phyloP scores from a whole-genome alignment of 768 basidiomycete genomes.

The Gymnopilus dilepis region DNA sequence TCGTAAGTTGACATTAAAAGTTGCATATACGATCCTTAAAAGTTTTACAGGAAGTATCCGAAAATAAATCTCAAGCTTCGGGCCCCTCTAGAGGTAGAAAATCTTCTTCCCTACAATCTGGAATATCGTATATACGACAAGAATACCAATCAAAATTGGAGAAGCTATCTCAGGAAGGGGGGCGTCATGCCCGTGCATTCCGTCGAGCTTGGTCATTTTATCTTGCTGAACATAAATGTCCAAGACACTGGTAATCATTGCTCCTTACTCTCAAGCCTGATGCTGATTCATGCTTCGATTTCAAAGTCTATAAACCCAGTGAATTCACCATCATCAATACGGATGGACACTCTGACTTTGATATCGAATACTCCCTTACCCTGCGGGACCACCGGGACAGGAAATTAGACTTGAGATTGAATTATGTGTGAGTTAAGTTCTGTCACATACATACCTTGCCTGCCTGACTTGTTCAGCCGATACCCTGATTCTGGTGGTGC shows the following conservation, averaged over 20 bases:
- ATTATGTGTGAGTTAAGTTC: conserved; percentile 77
- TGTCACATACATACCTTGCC: neutral
- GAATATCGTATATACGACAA: conserved; percentile 98
- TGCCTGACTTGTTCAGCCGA: conserved; percentile 45
- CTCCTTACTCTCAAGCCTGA: neutral
- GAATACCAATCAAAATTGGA: conserved; percentile 92
- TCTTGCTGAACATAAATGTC: conserved; percentile 87
- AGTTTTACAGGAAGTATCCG: conserved; percentile 70
- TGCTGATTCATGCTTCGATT: neutral
- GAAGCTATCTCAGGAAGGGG: conserved; percentile 89
- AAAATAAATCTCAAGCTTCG: conserved; percentile 85
- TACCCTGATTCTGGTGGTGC: conserved; percentile 93
- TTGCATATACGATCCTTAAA: conserved; percentile 52
- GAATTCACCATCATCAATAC: conserved; percentile 98
- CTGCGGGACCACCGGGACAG: conserved; percentile 76
- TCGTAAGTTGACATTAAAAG: conserved; percentile 69
- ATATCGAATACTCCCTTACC: conserved; percentile 72
- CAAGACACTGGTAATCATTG: conserved; percentile 79
- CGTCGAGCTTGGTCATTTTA: conserved; percentile 87
- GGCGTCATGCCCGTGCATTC: conserved; percentile 97
- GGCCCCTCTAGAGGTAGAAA: conserved; percentile 95
- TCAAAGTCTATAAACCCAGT: conserved; percentile 91
- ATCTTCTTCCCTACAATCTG: conserved; percentile 91
- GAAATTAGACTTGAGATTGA: conserved; percentile 82
- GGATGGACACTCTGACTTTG: conserved; percentile 89